Conservation (phyloP, 1,139 yeast genomes). For the Scheffersomyces parashehatae region DNA sequence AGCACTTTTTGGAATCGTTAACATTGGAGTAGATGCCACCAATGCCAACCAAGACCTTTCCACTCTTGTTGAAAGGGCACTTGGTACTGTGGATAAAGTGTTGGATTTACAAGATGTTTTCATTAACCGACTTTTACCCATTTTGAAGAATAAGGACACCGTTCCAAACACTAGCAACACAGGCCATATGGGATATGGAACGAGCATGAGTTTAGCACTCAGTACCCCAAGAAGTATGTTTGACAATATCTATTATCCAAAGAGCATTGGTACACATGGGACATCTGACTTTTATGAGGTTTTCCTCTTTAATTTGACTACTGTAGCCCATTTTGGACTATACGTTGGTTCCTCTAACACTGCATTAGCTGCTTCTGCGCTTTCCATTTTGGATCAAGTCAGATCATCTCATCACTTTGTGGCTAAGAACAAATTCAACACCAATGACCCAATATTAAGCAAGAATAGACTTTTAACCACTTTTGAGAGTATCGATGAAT, state of each 20-base stretch:
- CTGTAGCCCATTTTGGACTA: slow-evolving; percentile 69
- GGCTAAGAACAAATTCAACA: slow-evolving; percentile 23
- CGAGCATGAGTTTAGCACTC: slow-evolving; percentile 30
- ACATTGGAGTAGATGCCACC: slow-evolving; percentile 54
- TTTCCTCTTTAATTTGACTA: slow-evolving; percentile 62
- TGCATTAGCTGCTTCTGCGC: slow-evolving; percentile 51
- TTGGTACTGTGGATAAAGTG: slow-evolving; percentile 50
- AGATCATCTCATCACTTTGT: slow-evolving; percentile 53
- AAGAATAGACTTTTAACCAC: slow-evolving; percentile 71
- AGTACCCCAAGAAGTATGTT: slow-evolving; percentile 35
- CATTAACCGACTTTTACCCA: slow-evolving; percentile 25
- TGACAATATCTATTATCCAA: slow-evolving; percentile 55
- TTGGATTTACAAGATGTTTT: slow-evolving; percentile 54
- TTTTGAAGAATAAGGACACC: slow-evolving; percentile 24
- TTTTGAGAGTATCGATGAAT: slow-evolving; percentile 73
- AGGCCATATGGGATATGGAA: slow-evolving; percentile 22
- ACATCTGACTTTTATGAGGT: slow-evolving; percentile 68
- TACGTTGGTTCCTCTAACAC: slow-evolving; percentile 62
- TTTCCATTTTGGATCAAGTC: slow-evolving; percentile 54
- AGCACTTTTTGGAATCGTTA: slow-evolving; percentile 55
- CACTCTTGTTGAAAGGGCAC: slow-evolving; percentile 23
- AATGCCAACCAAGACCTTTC: slow-evolving; percentile 31
- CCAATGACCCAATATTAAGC: slow-evolving; percentile 42
- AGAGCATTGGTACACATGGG: slow-evolving; percentile 61
- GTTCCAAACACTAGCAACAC: slow-evolving; percentile 2